Evolutionary conservation across 352 stramenopile genomes (phyloP).

Genomic region (Albugo laibachii): DNA sequence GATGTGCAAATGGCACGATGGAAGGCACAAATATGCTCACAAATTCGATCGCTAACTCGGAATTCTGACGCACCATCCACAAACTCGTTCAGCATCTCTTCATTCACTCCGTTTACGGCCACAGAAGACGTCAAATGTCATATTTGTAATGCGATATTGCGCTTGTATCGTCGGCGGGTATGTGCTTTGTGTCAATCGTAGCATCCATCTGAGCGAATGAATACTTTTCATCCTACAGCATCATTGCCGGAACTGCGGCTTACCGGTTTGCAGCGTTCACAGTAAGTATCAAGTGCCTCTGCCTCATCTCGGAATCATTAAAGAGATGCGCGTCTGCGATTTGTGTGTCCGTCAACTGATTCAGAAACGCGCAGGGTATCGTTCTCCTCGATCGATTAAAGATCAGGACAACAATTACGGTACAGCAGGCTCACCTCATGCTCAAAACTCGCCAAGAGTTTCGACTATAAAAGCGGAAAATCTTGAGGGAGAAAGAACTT

Average conservation of each 20-base stretch:
- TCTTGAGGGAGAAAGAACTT: slow-evolving; percentile 13
- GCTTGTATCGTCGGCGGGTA: slow-evolving; percentile 26
- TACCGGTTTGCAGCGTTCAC: slow-evolving; percentile 47
- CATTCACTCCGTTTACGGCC: too few relatives aligned
- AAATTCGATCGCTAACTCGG: too few relatives aligned
- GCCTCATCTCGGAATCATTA: slow-evolving; percentile 51
- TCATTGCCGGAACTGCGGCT: slow-evolving; percentile 38
- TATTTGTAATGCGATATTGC: slow-evolving; percentile 34
- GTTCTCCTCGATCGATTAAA: slow-evolving; percentile 13
- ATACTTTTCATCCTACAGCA: slow-evolving; percentile 12
- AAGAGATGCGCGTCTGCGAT: slow-evolving; percentile 51
- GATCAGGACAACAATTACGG: background rate
- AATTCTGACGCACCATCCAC: too few relatives aligned
- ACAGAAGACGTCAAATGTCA: slow-evolving; percentile 27
- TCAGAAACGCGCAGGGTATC: slow-evolving; percentile 40
- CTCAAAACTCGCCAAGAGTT: slow-evolving; percentile 4
- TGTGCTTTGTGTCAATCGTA: slow-evolving; percentile 1
- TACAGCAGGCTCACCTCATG: background rate
- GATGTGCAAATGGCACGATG: too few relatives aligned
- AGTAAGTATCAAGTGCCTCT: slow-evolving; percentile 62
- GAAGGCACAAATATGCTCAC: too few relatives aligned
- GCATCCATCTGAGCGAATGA: background rate
- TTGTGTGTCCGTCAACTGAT: slow-evolving; percentile 46
- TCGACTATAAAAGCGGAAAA: slow-evolving; percentile 5
- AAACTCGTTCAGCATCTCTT: too few relatives aligned